Conservation (phyloP, 176 grass and related monocot species). For the Avena atlantica region DNA sequence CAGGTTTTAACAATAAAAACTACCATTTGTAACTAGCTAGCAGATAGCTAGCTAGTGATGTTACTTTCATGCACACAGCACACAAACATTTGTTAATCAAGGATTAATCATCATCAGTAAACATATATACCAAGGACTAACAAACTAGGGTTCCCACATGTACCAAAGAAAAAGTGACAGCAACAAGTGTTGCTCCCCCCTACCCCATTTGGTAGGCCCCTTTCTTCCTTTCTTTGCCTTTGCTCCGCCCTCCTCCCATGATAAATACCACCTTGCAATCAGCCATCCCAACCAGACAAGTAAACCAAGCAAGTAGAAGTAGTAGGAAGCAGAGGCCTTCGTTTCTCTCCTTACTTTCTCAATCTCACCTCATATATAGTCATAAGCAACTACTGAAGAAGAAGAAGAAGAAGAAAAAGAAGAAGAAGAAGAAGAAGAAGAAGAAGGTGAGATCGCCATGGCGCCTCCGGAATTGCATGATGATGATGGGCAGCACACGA, state of each 20-base stretch:
- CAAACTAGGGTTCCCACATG: constrained; percentile 11
- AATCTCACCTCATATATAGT: background rate
- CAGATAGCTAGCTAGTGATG: constrained; percentile 9
- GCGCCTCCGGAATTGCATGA: constrained; percentile 43
- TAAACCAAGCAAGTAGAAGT: constrained; percentile 23
- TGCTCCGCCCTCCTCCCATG: background rate
- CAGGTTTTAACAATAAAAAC: constrained; percentile 26
- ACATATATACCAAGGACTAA: constrained; percentile 20
- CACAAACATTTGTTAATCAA: constrained; percentile 22
- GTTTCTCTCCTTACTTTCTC: background rate
- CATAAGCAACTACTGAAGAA: background rate
- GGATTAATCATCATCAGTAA: background rate
- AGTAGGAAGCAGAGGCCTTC: constrained; percentile 6
- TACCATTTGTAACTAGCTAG: constrained; percentile 4
- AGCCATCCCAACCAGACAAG: constrained; percentile 20
- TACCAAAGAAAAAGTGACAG: constrained; percentile 39
- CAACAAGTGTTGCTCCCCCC: constrained; percentile 47
- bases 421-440: background rate
- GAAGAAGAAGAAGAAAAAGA: no score
- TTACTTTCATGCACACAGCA: constrained; percentile 36
- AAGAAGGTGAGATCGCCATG: constrained; percentile 31
- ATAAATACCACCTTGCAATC: constrained; percentile 61
- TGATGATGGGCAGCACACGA: constrained; percentile 24
- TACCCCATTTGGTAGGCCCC: constrained; percentile 45
- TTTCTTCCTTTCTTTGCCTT: constrained; percentile 16